Percentiles rank a stretch among this genome's conserved stretches.
phyloP scores from a whole-genome alignment of 441 rosid species.

The Gossypium schwendimanii region DNA sequence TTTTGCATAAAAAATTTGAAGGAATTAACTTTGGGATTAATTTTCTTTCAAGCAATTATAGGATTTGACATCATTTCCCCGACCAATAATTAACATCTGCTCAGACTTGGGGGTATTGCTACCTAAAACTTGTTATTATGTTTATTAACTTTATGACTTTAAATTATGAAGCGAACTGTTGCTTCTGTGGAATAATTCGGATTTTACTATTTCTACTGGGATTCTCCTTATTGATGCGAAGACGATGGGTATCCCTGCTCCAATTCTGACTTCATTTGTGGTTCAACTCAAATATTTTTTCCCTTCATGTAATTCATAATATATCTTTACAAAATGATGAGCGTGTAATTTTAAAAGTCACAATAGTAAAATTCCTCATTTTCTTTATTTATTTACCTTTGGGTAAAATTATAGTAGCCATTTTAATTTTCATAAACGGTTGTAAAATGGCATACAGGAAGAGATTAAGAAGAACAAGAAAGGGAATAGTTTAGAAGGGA shows the following conservation, averaged over 20 bases:
- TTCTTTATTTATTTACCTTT: not conserved
- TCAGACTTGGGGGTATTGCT: not conserved
- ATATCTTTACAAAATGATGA: not conserved
- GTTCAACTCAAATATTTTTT: not conserved
- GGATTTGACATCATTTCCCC: not conserved
- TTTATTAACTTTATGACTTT: not conserved
- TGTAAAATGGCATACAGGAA: not conserved
- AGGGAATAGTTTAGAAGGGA: not conserved
- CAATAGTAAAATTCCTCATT: not conserved
- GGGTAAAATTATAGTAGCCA: not conserved
- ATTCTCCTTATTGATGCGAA: no score
- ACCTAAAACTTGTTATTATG: not conserved
- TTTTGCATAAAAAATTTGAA: no score
- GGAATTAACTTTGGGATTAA: no score
- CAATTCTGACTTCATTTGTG: not conserved
- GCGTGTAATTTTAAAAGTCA: not conserved
- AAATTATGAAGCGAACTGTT: not conserved
- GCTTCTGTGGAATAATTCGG: not conserved
- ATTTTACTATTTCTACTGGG: no score
- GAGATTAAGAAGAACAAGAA: not conserved
- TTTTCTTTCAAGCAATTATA: not conserved
- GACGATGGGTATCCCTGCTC: no score
- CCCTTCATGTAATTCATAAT: not conserved
- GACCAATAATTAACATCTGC: not conserved
- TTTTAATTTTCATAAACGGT: not conserved